These are phyloP conservation scores for Zymoseptoria brevis DNA, from an alignment of 2,329 filamentous ascomycete species.

Conservation along the genomic window DNA sequence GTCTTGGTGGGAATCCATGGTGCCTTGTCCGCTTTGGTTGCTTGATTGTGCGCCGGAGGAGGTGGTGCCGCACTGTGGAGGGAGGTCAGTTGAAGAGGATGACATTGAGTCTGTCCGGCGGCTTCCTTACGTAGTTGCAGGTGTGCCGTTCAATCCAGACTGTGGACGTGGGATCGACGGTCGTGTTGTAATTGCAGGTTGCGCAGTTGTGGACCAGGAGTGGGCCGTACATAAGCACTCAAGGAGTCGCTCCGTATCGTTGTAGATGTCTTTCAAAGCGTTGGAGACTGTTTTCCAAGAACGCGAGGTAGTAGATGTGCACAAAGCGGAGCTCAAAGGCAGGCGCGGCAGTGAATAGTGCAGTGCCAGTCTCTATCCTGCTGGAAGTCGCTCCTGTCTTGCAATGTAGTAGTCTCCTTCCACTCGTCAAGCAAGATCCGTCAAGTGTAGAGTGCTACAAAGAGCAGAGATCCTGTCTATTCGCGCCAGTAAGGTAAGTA, in stretches of 20 bases:
- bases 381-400: neutral
- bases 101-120: constrained; percentile 10
- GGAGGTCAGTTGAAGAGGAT: constrained; percentile 17
- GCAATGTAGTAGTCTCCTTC: neutral
- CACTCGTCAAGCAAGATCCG: neutral
- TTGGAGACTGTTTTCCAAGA: neutral
- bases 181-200: constrained; percentile 25
- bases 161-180: constrained; percentile 34
- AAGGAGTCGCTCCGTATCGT: neutral
- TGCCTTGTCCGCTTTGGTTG: constrained; percentile 33
- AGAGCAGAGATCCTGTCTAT: neutral
- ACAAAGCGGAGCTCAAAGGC: neutral
- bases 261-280: neutral
- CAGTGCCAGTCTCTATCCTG: neutral
- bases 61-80: constrained; percentile 35
- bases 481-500: neutral
- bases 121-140: constrained; percentile 39
- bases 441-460: neutral
- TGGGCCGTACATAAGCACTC: neutral
- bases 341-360: neutral
- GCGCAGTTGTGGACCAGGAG: constrained; percentile 26
- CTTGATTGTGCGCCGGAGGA: constrained; percentile 38
- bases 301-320: neutral
- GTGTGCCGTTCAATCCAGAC: constrained; percentile 38
- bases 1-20: constrained; percentile 53